These are phyloP conservation scores for Lepidium didymum DNA, from an alignment of 345 rosid genomes.

Conservation along the genomic window DNA sequence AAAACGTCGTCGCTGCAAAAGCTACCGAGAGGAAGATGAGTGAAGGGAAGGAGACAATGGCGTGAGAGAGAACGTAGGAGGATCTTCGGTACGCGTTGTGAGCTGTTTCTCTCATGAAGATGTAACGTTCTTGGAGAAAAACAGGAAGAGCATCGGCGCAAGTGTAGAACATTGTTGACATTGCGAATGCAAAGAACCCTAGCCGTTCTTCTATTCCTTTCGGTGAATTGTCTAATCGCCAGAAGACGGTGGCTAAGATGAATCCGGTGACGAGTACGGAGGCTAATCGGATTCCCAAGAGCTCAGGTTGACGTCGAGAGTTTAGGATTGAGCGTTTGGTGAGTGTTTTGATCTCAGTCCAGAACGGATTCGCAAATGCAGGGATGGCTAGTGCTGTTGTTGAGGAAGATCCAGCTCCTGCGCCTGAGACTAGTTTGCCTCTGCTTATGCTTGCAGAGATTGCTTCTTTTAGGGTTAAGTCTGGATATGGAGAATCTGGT, in stretches of 20 bases:
- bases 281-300: slow-evolving; percentile 15
- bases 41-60: slow-evolving; percentile 57
- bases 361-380: slow-evolving; percentile 21
- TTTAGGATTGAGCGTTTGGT: slow-evolving; percentile 29
- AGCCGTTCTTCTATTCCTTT: slow-evolving; percentile 35
- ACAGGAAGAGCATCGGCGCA: slow-evolving; percentile 43
- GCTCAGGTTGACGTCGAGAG: slow-evolving; percentile 21
- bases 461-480: slow-evolving; percentile 18
- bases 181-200: slow-evolving; percentile 43
- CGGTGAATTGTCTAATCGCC: slow-evolving; percentile 37
- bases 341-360: slow-evolving; percentile 18
- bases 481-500: slow-evolving; percentile 3
- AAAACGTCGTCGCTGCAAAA: slow-evolving; percentile 62
- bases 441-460: slow-evolving; percentile 23
- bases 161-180: slow-evolving; percentile 40
- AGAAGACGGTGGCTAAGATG: slow-evolving; percentile 54
- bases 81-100: slow-evolving; percentile 55
- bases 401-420: slow-evolving; percentile 8
- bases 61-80: slow-evolving; percentile 75
- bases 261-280: slow-evolving; percentile 35
- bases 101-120: slow-evolving; percentile 67
- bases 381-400: slow-evolving; percentile 3
- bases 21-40: slow-evolving; percentile 53
- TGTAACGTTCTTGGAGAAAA: slow-evolving; percentile 57
- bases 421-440: slow-evolving; percentile 22